A percentile compares a stretch with the other conserved stretches of the same genome.
Conservation (phyloP, 2,329 filamentous ascomycete genomes). For the Sarocladium strictum region DNA sequence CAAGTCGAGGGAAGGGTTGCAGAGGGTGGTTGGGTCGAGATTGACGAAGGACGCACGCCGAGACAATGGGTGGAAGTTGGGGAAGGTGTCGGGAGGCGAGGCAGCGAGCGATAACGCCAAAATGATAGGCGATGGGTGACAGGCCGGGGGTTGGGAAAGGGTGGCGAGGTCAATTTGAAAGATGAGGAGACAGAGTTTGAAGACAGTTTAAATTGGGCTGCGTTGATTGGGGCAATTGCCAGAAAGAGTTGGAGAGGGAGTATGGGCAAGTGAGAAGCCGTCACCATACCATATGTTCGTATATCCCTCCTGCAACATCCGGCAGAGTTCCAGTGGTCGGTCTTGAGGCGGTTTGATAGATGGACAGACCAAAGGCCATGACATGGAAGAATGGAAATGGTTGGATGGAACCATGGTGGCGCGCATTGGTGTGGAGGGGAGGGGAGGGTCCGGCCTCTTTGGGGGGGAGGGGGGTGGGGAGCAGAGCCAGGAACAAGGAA, state of each 20-base stretch:
- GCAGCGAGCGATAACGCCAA: neutral
- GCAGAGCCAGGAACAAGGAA: conserved; percentile 3
- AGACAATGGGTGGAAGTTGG: neutral
- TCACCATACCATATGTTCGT: neutral
- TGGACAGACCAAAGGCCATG: neutral
- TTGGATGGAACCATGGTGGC: conserved; percentile 7
- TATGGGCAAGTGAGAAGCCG: too few species aligned
- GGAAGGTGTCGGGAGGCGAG: neutral
- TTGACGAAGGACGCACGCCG: neutral
- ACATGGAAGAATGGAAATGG: neutral
- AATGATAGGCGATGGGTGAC: neutral
- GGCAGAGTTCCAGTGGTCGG: neutral
- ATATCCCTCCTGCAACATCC: neutral
- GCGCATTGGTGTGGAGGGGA: neutral
- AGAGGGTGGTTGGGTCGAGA: neutral
- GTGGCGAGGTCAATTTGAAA: neutral
- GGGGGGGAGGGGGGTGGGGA: neutral
- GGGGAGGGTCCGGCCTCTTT: too few species aligned
- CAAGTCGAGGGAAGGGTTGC: neutral
- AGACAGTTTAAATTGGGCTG: neutral
- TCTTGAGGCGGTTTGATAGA: neutral
- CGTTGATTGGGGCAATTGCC: neutral
- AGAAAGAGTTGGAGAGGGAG: neutral
- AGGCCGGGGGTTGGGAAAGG: neutral
- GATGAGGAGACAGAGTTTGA: neutral